These are phyloP conservation scores for Raffaelea ambrosiae DNA, from an alignment of 2,329 filamentous ascomycete genomes.

Conservation along the genomic window DNA sequence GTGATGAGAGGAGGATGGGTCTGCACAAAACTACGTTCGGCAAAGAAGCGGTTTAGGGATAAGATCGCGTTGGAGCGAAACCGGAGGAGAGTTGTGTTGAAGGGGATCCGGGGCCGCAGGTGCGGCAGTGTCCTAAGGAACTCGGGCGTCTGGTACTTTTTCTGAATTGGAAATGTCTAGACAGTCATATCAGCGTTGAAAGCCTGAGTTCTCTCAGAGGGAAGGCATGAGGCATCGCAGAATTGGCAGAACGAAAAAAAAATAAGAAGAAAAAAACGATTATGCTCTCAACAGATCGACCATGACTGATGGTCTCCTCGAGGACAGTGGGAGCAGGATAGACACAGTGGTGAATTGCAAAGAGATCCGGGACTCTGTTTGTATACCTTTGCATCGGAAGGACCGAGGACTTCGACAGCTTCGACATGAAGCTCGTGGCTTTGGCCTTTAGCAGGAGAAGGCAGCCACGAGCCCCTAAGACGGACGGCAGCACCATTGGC, in stretches of 20 bases:
- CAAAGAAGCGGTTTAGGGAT: slow-evolving; percentile 68
- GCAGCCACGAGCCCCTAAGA: slow-evolving; percentile 68
- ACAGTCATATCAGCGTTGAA: no score
- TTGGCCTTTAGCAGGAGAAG: slow-evolving; percentile 60
- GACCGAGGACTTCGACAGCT: slow-evolving; percentile 61
- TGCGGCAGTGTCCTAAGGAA: slow-evolving; percentile 85
- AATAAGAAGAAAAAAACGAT: neutral
- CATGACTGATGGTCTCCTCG: no score
- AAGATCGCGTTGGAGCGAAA: slow-evolving; percentile 75
- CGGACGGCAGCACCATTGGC: slow-evolving; percentile 74
- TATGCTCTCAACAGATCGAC: no score
- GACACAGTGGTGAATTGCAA: no score
- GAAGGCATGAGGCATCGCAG: no score
- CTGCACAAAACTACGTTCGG: slow-evolving; percentile 61
- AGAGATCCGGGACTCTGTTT: slow-evolving; percentile 7
- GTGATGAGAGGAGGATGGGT: slow-evolving; percentile 92
- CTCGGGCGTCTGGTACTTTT: slow-evolving; percentile 88
- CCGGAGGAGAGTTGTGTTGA: slow-evolving; percentile 71
- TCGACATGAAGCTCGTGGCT: slow-evolving; percentile 73
- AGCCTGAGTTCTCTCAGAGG: no score
- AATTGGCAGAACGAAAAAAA: no score
- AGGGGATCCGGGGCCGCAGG: slow-evolving; percentile 70
- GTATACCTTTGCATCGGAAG: slow-evolving; percentile 70
- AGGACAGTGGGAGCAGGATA: no score
- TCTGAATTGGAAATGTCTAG: slow-evolving; percentile 86